Evolutionary conservation across 495 filamentous ascomycete genomes (phyloP).

Genomic region (Xylaria sp.): DNA sequence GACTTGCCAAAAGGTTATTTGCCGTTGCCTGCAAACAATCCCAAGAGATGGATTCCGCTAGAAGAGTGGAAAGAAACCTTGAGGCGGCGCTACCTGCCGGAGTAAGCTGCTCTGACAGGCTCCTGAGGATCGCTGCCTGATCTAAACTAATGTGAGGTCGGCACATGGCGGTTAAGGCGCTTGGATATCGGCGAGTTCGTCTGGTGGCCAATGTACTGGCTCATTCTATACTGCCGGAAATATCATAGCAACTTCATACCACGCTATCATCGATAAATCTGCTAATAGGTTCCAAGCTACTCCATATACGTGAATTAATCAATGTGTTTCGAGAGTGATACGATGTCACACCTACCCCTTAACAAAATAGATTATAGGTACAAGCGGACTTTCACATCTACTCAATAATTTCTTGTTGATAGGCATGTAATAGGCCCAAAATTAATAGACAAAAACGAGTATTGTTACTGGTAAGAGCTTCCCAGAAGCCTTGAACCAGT

Average conservation of each 20-base stretch:
- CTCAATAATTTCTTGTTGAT: not conserved
- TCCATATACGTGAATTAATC: not conserved
- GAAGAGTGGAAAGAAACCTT: conserved; percentile 49
- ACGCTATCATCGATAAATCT: not conserved
- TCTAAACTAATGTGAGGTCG: not conserved
- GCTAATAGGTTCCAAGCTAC: not conserved
- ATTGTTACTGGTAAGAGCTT: not conserved
- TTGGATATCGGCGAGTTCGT: not conserved
- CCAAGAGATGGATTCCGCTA: conserved; percentile 43
- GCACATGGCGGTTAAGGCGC: not conserved
- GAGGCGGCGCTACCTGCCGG: conserved; percentile 34
- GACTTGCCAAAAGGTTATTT: conserved; percentile 38
- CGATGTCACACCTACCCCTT: not conserved
- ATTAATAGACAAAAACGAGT: not conserved
- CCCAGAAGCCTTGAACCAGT: not conserved
- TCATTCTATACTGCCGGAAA: not conserved
- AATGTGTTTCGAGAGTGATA: not conserved
- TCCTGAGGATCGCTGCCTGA: not conserved
- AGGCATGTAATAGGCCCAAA: not conserved
- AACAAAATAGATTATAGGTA: not conserved
- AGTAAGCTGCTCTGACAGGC: not conserved
- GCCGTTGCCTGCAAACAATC: conserved; percentile 32
- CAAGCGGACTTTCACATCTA: not conserved
- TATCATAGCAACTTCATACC: not conserved
- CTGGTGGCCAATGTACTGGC: not conserved